Evolutionary conservation across 257 asterid species (phyloP), one percentile per base, ranked within the genome.

Genomic region (Pogostemon cablin): DNA sequence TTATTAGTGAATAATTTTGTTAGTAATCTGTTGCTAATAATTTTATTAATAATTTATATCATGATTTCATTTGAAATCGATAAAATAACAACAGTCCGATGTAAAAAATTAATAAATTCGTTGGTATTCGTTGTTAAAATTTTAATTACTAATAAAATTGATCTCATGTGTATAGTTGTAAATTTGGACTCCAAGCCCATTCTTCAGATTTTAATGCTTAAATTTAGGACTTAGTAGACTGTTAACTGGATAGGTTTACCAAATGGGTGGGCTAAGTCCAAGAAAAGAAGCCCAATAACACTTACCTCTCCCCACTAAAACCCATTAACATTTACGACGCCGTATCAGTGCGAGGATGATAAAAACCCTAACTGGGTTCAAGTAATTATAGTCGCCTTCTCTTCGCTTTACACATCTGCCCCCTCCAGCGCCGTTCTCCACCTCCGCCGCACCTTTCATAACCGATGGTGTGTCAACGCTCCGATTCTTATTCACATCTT

Each of bases 391-490:
- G 41, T 42, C 25, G 75, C 62, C 68, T 39, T 64, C 68, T 10
- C 48, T 34, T 34, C 58, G 12, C 46, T 17, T 57, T 62, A 39
- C 8, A 42, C 50, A 7, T 32, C 32, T 7, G 41, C 34, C 69
- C 12, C 15, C 11, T 35, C 47, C 4, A 9, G 57, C 47, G 71
- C 72, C 71, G 62, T 72, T 32, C 59, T 65, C 63, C 5, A 3
- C 3, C 68, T 17, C 72, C 59, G 65, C 59, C 72, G 37, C 6
- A 20, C 47, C 49, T 49, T 34, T 46, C 65, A 4, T 42, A 34
- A 25, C 74, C 79, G 71, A 81, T 81, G 84, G 86, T 79, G 62
- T 32, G 82, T 53, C 37, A 17, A 34, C 48, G 5, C 17, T 39
- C 20, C 3, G 56, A 34, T 42, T 60, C 10, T 35, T 43, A 17